A percentile compares a stretch with the other conserved stretches of the same genome.
These are phyloP conservation scores for Pseudopithomyces maydicus DNA, from an alignment of 2,329 filamentous ascomycete genomes.

Conservation along the genomic window DNA sequence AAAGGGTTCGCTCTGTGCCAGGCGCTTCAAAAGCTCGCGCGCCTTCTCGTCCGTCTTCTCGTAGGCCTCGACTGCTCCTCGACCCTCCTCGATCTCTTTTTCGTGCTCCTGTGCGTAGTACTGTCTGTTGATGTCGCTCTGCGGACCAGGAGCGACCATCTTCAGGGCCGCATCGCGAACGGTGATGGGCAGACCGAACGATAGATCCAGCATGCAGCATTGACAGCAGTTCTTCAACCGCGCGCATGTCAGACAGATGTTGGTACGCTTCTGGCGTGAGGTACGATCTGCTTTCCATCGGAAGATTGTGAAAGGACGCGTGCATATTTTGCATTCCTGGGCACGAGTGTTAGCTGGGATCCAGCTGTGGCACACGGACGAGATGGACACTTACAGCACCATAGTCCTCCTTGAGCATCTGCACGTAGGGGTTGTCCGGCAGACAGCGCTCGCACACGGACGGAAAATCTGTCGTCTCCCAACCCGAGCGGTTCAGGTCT, in stretches of 20 bases:
- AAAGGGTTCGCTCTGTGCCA: conserved; percentile 94
- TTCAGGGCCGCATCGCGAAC: conserved; percentile 95
- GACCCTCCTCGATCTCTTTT: conserved; percentile 89
- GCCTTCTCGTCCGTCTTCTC: conserved; percentile 98
- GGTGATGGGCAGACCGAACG: conserved; percentile 92
- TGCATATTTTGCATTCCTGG: conserved; percentile 71
- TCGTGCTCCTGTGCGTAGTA: conserved; percentile 99
- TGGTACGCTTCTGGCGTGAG: conserved; percentile 88
- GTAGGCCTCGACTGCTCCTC: conserved; percentile 81
- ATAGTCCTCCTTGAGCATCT: conserved; percentile 98
- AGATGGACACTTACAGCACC: conserved; percentile 80
- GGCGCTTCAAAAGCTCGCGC: conserved; percentile 78
- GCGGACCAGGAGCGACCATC: conserved; percentile 93
- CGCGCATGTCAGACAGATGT: conserved; percentile 95
- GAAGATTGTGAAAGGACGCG: conserved; percentile 93
- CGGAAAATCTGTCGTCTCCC: conserved; percentile 91
- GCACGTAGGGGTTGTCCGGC: conserved; percentile 95
- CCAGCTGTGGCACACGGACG: conserved; percentile 81
- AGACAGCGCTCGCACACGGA: conserved; percentile 92
- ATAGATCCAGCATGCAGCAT: conserved; percentile 97
- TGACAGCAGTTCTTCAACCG: conserved; percentile 99
- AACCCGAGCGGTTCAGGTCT: conserved; percentile 91
- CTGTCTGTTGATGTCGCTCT: conserved; percentile 91
- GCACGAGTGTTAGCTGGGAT: conserved; percentile 47
- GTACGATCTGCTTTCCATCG: conserved; percentile 93